phyloP scores from a whole-genome alignment of 2,329 filamentous ascomycete genomes.

The Myriosclerotinia duriaeana region DNA sequence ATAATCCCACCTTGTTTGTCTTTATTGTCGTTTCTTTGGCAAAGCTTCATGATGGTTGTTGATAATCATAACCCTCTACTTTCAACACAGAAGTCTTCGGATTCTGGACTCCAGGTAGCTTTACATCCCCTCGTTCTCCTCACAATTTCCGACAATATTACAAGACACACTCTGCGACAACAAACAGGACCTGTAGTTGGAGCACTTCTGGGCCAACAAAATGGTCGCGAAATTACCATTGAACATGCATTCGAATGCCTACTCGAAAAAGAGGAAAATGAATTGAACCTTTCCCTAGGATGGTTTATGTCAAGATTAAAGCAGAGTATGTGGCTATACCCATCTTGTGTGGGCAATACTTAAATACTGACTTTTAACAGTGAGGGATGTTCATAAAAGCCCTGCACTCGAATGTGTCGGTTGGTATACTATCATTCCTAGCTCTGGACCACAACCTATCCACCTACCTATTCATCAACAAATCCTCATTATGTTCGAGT shows the following conservation, averaged over 20 bases:
- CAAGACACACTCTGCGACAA: constrained; percentile 77
- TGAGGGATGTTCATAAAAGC: constrained; percentile 84
- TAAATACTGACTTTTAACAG: constrained; percentile 46
- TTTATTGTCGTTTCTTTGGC: background rate
- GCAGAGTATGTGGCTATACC: constrained; percentile 64
- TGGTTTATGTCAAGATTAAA: constrained; percentile 80
- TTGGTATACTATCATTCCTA: constrained; percentile 80
- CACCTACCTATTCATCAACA: constrained; percentile 75
- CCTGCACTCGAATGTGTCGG: constrained; percentile 84
- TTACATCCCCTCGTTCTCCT: constrained; percentile 94
- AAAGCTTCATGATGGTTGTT: constrained; percentile 48
- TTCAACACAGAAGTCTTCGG: constrained; percentile 62
- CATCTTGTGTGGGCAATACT: background rate
- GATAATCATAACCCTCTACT: constrained; percentile 55
- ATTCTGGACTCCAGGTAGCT: constrained; percentile 71
- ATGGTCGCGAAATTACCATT: constrained; percentile 84
- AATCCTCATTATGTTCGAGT: constrained; percentile 79
- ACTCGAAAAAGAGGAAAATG: constrained; percentile 48
- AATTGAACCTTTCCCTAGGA: constrained; percentile 60
- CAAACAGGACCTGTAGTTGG: constrained; percentile 77
- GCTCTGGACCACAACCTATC: constrained; percentile 65
- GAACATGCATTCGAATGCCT: constrained; percentile 91
- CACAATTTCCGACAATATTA: constrained; percentile 95
- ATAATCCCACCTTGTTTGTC: background rate
- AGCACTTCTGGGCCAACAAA: constrained; percentile 86